phyloP scores from a whole-genome alignment of 1,139 yeast genomes.

The Pichia sp. region DNA sequence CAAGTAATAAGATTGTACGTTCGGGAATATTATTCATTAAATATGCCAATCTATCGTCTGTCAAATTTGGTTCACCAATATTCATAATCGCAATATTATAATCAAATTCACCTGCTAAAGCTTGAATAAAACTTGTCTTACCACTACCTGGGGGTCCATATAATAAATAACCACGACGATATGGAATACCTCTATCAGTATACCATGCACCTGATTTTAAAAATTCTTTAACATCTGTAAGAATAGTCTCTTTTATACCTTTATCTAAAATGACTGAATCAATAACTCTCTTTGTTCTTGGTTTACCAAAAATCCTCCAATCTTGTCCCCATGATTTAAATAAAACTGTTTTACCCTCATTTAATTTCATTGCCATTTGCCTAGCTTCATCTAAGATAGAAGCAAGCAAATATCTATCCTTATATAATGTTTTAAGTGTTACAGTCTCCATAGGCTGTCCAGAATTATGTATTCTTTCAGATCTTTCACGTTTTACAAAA shows the following conservation, averaged over 20 bases:
- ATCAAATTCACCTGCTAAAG: conserved; percentile 93
- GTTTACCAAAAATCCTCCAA: conserved; percentile 98
- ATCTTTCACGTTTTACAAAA: conserved; percentile 82
- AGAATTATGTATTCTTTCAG: conserved; percentile 79
- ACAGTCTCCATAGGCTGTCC: conserved; percentile 97
- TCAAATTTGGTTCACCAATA: conserved; percentile 80
- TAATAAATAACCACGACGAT: conserved; percentile 86
- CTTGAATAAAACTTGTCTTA: conserved; percentile 91
- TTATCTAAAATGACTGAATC: conserved; percentile 82
- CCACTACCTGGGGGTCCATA: conserved; percentile 99
- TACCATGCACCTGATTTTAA: conserved; percentile 83
- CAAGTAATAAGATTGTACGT: conserved; percentile 74
- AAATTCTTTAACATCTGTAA: conserved; percentile 75
- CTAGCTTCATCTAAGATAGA: conserved; percentile 84
- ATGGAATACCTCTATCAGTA: conserved; percentile 92
- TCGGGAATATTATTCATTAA: conserved; percentile 95
- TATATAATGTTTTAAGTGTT: conserved; percentile 79
- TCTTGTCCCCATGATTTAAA: conserved; percentile 97
- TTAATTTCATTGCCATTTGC: conserved; percentile 67
- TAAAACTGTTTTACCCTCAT: conserved; percentile 91
- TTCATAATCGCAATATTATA: conserved; percentile 92
- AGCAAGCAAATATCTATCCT: conserved; percentile 67
- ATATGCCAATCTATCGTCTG: conserved; percentile 91
- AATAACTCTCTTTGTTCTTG: conserved; percentile 76
- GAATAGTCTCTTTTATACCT: conserved; percentile 60